Evolutionary conservation across 139 green algal species (phyloP), one percentile per base, ranked within the genome.

Genomic region (Ettlia oleoabundans): DNA sequence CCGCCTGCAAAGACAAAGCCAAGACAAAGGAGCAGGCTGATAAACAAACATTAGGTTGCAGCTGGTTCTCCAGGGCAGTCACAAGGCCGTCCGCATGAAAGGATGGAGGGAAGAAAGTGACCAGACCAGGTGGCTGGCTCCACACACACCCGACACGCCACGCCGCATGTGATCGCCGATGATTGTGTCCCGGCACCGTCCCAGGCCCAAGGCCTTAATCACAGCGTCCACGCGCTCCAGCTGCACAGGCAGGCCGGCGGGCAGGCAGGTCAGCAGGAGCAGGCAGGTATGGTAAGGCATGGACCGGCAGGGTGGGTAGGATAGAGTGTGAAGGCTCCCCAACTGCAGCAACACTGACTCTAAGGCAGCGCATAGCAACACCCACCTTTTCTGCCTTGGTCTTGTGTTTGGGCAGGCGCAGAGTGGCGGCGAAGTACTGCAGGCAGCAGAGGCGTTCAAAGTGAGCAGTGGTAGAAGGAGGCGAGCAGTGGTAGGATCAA

Each of bases 121-220:
- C n/a, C n/a, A n/a, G n/a, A n/a, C n/a, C n/a, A n/a, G n/a, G n/a
- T n/a, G n/a, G n/a, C n/a, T n/a, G n/a, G n/a, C n/a, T n/a, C n/a
- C n/a, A n/a, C n/a, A n/a, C 73, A 0, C 73, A 80, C 73, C 73
- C 4, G 73, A 80, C 53, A 80, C 73, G 51, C 73, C 73, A 13
- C 73, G 51, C 8, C 73, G 53, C 73, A 80, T 61, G 35, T 80
- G 73, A 52, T 82, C 77, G 0, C 77, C 93, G n/a, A 99, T 95
- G 80, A 98, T 95, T 53, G 97, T 98, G 88, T 98, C 81, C 5
- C 86, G 80, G 84, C 94, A 98, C 38, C 90, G 91, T 8, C 71
- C 37, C 58, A 98, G 81, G 2, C 92, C 92, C 51, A 98, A 88
- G 0, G 90, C 88, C 15, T 65, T 40, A 43, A 98, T 89, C 61